Conservation (phyloP, 2,329 filamentous ascomycete species). For the Xylaria polymorpha region DNA sequence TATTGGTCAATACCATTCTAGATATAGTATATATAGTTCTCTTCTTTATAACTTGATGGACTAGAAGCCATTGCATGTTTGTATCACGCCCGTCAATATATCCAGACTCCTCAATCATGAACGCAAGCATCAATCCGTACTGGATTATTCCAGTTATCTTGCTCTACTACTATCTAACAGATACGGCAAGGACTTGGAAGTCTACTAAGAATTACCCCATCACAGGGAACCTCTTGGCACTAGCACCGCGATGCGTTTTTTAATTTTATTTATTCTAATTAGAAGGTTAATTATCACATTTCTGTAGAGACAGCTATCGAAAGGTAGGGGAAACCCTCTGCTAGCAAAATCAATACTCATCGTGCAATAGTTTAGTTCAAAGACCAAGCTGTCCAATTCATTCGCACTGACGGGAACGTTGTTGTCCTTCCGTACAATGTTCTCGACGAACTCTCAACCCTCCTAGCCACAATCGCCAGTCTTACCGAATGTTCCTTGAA, state of each 20-base stretch:
- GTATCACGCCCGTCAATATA: background rate
- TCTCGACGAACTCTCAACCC: conserved; percentile 27
- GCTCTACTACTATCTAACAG: conserved; percentile 10
- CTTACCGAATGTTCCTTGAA: conserved; percentile 24
- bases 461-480: conserved; percentile 31
- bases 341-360: background rate
- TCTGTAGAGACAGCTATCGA: conserved; percentile 15
- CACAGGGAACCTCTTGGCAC: background rate
- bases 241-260: conserved; percentile 21
- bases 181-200: conserved; percentile 10
- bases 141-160: background rate
- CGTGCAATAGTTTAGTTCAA: conserved; percentile 23
- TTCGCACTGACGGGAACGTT: conserved; percentile 24
- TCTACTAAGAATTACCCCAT: conserved; percentile 18
- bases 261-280: conserved; percentile 8
- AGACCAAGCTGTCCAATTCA: conserved; percentile 20
- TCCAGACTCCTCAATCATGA: background rate
- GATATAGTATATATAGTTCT: too few relatives aligned
- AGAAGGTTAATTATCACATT: background rate
- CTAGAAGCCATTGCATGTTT: background rate
- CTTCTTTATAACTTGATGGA: too few relatives aligned
- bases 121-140: background rate
- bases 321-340: background rate
- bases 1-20: background rate
- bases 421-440: conserved; percentile 24